Conservation (phyloP, 345 rosid genomes). For the Limnanthes douglasii region DNA sequence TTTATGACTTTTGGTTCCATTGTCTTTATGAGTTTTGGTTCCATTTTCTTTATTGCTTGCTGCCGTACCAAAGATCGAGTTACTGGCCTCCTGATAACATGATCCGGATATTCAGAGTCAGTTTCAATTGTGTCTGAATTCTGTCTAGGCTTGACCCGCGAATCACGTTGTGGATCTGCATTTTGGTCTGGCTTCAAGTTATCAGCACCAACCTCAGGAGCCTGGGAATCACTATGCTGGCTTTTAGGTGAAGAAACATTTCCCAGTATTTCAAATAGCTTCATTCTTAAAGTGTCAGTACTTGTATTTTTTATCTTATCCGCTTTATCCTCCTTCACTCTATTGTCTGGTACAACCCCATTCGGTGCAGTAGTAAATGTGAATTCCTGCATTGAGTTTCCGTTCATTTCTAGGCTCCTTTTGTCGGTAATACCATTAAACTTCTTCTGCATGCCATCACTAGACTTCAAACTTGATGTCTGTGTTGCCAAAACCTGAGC, state of each 20-base stretch:
- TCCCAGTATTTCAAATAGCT: constrained; percentile 68
- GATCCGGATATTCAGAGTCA: constrained; percentile 54
- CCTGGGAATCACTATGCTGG: constrained; percentile 26
- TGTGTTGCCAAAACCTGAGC: constrained; percentile 18
- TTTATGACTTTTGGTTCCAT: too few relatives aligned
- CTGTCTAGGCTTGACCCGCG: constrained; percentile 23
- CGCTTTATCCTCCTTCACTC: constrained; percentile 15
- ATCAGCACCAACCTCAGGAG: constrained; percentile 18
- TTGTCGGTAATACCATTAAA: constrained; percentile 18
- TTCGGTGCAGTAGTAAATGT: constrained; percentile 26
- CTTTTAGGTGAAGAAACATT: constrained; percentile 44
- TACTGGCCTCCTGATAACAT: constrained; percentile 32
- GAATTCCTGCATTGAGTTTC: constrained; percentile 25
- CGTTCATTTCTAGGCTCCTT: constrained; percentile 21
- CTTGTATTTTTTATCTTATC: constrained; percentile 18
- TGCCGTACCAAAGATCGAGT: constrained; percentile 40
- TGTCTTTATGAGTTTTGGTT: constrained; percentile 11
- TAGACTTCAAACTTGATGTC: constrained; percentile 19
- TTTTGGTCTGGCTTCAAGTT: constrained; percentile 18
- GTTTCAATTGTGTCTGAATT: constrained; percentile 71
- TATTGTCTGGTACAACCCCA: constrained; percentile 15
- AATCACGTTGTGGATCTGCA: constrained; percentile 14
- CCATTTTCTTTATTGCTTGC: constrained; percentile 20
- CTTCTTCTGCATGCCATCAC: constrained; percentile 15
- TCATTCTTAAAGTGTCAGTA: constrained; percentile 60